Evolutionary conservation across 1,284 basidiomycete species (phyloP).

Genomic region (Acaromyces ingoldii): DNA sequence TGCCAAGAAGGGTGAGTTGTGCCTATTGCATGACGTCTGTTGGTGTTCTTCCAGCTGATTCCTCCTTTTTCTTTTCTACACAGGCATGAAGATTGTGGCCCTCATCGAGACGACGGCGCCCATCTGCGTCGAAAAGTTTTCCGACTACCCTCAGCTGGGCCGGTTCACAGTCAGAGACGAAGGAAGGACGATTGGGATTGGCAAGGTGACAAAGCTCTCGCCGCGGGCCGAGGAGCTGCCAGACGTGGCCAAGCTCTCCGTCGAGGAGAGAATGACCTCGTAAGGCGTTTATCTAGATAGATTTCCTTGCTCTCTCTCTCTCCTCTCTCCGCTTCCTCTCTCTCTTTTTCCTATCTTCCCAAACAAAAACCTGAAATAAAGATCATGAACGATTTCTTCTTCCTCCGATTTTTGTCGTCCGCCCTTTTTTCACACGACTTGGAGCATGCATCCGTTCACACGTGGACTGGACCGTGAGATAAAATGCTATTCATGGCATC

Average conservation of each 20-base stretch:
- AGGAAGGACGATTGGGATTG: conserved; percentile 47
- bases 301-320: background rate
- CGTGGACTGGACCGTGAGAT: too few species aligned
- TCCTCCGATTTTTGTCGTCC: too few species aligned
- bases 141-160: conserved; percentile 49
- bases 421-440: too few species aligned
- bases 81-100: conserved; percentile 51
- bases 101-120: conserved; percentile 46
- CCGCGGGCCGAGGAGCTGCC: conserved; percentile 31
- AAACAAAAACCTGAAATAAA: too few species aligned
- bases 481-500: too few species aligned
- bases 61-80: conserved; percentile 19
- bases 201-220: conserved; percentile 48
- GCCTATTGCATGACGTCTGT: background rate
- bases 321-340: background rate
- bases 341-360: background rate
- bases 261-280: background rate
- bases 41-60: background rate
- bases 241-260: conserved; percentile 29
- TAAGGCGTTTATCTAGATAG: conserved; percentile 1
- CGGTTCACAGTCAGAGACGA: conserved; percentile 50
- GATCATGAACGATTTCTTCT: too few species aligned
- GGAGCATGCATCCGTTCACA: too few species aligned
- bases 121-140: conserved; percentile 46
- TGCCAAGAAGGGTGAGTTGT: conserved; percentile 21